phyloP scores from a whole-genome alignment of 805 yeast species.

The Monosporozyma siamensis region DNA sequence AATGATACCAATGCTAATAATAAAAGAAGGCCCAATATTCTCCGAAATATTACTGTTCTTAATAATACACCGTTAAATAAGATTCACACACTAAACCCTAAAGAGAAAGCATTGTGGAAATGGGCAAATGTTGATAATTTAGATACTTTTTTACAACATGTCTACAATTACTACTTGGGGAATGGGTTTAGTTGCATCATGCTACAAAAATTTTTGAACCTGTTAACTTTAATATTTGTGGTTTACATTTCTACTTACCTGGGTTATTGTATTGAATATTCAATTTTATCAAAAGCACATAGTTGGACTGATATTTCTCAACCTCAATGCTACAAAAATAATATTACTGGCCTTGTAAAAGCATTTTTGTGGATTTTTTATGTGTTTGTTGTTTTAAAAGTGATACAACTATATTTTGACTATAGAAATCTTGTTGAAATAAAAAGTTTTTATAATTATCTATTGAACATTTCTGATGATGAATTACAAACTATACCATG shows the following conservation, averaged over 20 bases:
- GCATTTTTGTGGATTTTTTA: constrained; percentile 55
- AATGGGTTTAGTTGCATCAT: constrained; percentile 79
- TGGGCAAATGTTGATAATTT: constrained; percentile 95
- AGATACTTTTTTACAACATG: constrained; percentile 75
- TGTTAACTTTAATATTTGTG: constrained; percentile 69
- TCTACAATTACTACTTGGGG: constrained; percentile 76
- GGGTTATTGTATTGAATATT: constrained; percentile 70
- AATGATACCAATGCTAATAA: background rate
- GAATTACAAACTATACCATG: constrained; percentile 91
- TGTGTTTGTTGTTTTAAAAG: constrained; percentile 42
- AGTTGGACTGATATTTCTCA: constrained; percentile 31
- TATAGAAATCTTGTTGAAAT: constrained; percentile 63
- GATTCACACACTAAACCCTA: constrained; percentile 43
- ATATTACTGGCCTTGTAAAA: constrained; percentile 46
- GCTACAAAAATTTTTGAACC: constrained; percentile 52
- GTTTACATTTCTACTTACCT: constrained; percentile 71
- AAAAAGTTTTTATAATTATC: constrained; percentile 61
- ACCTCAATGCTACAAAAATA: constrained; percentile 31
- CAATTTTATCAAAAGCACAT: constrained; percentile 31
- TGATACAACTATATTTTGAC: constrained; percentile 51
- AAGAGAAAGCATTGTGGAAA: constrained; percentile 80
- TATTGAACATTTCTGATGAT: constrained; percentile 62
- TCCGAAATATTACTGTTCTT: constrained; percentile 19
- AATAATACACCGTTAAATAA: constrained; percentile 20
- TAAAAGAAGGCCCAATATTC: constrained; percentile 17